Conservation (phyloP, 495 filamentous ascomycete genomes). For the Penicillium fimorum region DNA sequence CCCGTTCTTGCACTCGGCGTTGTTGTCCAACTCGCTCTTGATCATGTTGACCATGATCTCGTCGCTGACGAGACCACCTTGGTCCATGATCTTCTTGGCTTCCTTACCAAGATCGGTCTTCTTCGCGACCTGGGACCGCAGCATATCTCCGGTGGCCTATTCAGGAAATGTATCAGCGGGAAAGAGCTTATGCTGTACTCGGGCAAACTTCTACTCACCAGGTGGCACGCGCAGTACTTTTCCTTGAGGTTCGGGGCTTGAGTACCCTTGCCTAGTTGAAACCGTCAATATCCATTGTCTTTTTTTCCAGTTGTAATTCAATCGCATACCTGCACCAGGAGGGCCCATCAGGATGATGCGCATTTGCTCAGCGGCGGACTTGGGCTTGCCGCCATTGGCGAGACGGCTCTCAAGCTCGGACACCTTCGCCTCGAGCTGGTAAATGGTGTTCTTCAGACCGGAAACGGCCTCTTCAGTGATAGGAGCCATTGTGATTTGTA, state of each 20-base stretch:
- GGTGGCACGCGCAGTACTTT: slow-evolving; percentile 92
- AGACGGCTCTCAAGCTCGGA: slow-evolving; percentile 70
- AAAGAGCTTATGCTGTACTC: background rate
- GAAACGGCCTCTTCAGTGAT: slow-evolving; percentile 74
- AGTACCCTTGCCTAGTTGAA: slow-evolving; percentile 86
- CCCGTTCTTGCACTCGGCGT: slow-evolving; percentile 95
- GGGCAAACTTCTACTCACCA: slow-evolving; percentile 59
- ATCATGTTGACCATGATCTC: slow-evolving; percentile 99
- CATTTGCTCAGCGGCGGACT: slow-evolving; percentile 57
- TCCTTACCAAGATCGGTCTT: slow-evolving; percentile 93
- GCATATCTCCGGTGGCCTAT: slow-evolving; percentile 98
- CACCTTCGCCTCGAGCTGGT: slow-evolving; percentile 80
- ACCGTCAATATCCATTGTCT: slow-evolving; percentile 27
- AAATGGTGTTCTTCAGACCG: slow-evolving; percentile 72
- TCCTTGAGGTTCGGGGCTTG: slow-evolving; percentile 98
- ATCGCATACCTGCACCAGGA: slow-evolving; percentile 80
- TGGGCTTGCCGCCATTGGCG: slow-evolving; percentile 51
- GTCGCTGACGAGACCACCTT: slow-evolving; percentile 94
- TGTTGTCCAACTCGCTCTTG: slow-evolving; percentile 90
- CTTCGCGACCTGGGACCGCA: slow-evolving; percentile 96
- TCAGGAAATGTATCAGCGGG: slow-evolving; percentile 12
- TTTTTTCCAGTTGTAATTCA: slow-evolving; percentile 13
- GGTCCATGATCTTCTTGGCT: slow-evolving; percentile 99
- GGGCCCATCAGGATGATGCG: slow-evolving; percentile 98
- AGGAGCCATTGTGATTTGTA: slow-evolving; percentile 67